Base-by-base conservation (phyloP, 2,329 filamentous ascomycete species). In the Drechslera avenae region DNA sequence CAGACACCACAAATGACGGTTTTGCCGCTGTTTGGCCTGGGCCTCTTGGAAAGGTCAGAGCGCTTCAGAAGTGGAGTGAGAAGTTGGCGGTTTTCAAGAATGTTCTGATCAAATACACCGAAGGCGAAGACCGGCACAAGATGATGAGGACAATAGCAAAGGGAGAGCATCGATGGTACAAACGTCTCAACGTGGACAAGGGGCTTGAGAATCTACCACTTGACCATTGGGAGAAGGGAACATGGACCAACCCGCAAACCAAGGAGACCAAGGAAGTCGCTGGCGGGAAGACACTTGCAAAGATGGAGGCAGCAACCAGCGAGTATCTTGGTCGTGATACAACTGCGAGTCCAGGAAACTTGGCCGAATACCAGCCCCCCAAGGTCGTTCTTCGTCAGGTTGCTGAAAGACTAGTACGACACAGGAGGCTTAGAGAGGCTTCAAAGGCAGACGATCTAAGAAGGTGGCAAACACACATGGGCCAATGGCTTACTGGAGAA, bases 61-160 rank as follows among this genome's bases (percentile, higher is more conserved):
- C 77, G 10, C 66, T 79, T 43, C 73, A 73, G 53, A 77, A 78
- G 44, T 73, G 74, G 62, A 72, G 77, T 8, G 78, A 81, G 48
- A 80, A 79, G 60, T 72, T 77, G 26, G 77, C 78, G 4, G 77
- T 81, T 1, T 73, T 80, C 55, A 78, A 77, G 37, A 79, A 80
- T 41, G 60, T 81, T 17, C 60, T 81, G 42, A 78, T 81, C 68
- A 80, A 80, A 51, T 81, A 80, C 62, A 81, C 78, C 4, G 78
- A 80, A 57, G 78, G 78, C 30, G 78, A 81, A 55, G 72, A 76
- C 35, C 71, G 76, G 47, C 78, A 81, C 54, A 70, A 76, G 32
- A 73, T 73, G 45, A 79, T 79, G 76, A 68, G 76, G 8, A 69
- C 73, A 18, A 74, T 77, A 19, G 77, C 78, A 1, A 72, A 71